Conservation (phyloP, 2,329 filamentous ascomycete genomes). For the Ascochyta rabiei region DNA sequence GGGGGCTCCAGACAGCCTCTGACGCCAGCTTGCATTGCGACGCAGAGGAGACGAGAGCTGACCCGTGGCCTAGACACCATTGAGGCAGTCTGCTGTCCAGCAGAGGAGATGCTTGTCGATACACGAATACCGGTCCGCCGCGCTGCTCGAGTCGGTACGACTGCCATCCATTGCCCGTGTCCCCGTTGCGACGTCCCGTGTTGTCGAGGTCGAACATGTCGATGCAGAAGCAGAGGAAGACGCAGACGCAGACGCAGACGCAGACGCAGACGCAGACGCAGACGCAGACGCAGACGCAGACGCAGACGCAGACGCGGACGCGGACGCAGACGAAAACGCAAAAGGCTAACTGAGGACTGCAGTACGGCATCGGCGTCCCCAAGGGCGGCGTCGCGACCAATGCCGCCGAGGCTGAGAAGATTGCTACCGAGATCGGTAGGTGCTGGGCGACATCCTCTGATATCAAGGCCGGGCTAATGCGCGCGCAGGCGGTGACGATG, state of each 20-base stretch:
- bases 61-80: constrained; percentile 58
- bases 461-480: constrained; percentile 38
- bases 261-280: background rate
- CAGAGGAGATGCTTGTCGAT: constrained; percentile 92
- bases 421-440: constrained; percentile 86
- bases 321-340: background rate
- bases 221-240: no score
- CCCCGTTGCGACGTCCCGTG: constrained; percentile 1
- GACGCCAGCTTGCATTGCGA: constrained; percentile 37
- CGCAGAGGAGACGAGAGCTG: constrained; percentile 30
- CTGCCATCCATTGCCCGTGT: background rate
- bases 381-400: constrained; percentile 85
- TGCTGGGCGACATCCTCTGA: constrained; percentile 7
- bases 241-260: background rate
- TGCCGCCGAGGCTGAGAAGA: constrained; percentile 84
- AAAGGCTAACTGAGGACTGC: constrained; percentile 36
- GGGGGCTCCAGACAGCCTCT: constrained; percentile 37
- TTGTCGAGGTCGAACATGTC: no score
- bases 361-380: constrained; percentile 96
- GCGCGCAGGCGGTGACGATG: constrained; percentile 75
- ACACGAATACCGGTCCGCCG: constrained; percentile 96
- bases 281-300: background rate
- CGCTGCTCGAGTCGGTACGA: constrained; percentile 75
- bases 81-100: constrained; percentile 66
- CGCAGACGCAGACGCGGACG: background rate